These are phyloP conservation scores for Camillea tinctor DNA, from an alignment of 2,329 filamentous ascomycete species.

Conservation along the genomic window DNA sequence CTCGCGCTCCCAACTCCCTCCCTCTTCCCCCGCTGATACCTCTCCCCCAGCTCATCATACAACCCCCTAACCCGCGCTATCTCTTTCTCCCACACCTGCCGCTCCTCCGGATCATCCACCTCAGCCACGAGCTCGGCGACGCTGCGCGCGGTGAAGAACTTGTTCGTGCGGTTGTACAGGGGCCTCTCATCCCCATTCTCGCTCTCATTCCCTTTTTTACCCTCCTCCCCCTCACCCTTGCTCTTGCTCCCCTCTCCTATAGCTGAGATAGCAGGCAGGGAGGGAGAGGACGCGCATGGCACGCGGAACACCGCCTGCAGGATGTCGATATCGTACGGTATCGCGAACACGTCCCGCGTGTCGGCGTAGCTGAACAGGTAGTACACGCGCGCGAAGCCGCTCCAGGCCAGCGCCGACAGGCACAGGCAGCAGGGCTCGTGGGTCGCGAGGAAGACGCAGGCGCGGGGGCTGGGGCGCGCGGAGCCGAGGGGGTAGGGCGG, in stretches of 20 bases:
- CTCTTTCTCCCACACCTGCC: slow-evolving; percentile 36
- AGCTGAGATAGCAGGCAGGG: slow-evolving; percentile 10
- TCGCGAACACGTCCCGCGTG: slow-evolving; percentile 53
- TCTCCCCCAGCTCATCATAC: slow-evolving; percentile 46
- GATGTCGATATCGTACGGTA: slow-evolving; percentile 59
- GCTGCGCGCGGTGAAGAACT: slow-evolving; percentile 50
- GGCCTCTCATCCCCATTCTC: slow-evolving; percentile 37
- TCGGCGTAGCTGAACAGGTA: slow-evolving; percentile 61
- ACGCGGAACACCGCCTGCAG: slow-evolving; percentile 55
- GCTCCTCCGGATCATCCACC: slow-evolving; percentile 36
- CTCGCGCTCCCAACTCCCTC: slow-evolving; percentile 44
- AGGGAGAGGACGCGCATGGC: slow-evolving; percentile 13
- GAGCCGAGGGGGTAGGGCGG: no score
- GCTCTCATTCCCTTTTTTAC: slow-evolving; percentile 37
- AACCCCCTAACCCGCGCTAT: slow-evolving; percentile 48
- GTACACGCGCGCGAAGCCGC: slow-evolving; percentile 55
- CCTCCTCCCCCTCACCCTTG: slow-evolving; percentile 35
- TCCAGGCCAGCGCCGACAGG: slow-evolving; percentile 57
- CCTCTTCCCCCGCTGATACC: slow-evolving; percentile 49
- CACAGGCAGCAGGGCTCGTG: slow-evolving; percentile 60
- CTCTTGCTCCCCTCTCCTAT: slow-evolving; percentile 36
- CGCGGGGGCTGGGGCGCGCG: slow-evolving; percentile 39
- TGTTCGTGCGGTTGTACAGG: slow-evolving; percentile 56
- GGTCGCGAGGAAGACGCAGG: slow-evolving; percentile 58
- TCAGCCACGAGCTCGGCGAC: slow-evolving; percentile 40